Evolutionary conservation across 768 basidiomycete species (phyloP), one percentile per base, ranked within the genome.

Genomic region (Sporobolomyces phaffii): DNA sequence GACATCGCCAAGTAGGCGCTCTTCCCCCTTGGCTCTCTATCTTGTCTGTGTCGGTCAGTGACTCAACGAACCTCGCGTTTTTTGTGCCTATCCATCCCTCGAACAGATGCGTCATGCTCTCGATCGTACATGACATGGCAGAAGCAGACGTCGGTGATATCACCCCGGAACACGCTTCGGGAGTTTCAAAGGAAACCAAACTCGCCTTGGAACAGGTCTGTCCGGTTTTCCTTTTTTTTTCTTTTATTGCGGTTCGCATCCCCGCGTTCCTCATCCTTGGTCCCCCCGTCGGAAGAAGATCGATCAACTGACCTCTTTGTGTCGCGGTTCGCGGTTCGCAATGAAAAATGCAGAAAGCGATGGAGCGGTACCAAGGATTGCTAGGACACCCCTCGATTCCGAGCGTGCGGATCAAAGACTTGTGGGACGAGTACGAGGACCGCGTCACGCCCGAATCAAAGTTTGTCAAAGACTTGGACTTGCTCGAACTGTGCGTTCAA

Each of bases 91-190:
- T n/a, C n/a, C n/a, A n/a, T n/a, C n/a, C n/a, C n/a, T n/a, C n/a
- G n/a, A n/a, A n/a, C 52, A 88, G 87, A 82, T 90, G 88, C 65
- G 86, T 89, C 18, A 87, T 92, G 89, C 87, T 97, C 83, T 85
- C 85, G 24, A 72, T 94, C 40, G 90, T 96, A 18, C 94, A 99
- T 75, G 94, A 99, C 78, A 83, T 99, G 18, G 93, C 93, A 9
- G 94, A 99, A 77, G 94, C 94, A 36, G 54, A 74, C 86, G 94
- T 97, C 8, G 94, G 94, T 7, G 94, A 98, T 75, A 97, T 98
- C 64, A 83, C 91, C 0, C 94, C 94, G 0, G 82, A 85, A 26
- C 92, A 97, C 76, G 67, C 57, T 20, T 51, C 48, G 38, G 87
- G 89, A 1, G 87, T 99, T 18, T 78, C 88, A 0, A 89, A 90